Percentiles rank a stretch among this genome's conserved stretches.
phyloP scores from a whole-genome alignment of 2,329 filamentous ascomycete species.

The Colletotrichum navitas region DNA sequence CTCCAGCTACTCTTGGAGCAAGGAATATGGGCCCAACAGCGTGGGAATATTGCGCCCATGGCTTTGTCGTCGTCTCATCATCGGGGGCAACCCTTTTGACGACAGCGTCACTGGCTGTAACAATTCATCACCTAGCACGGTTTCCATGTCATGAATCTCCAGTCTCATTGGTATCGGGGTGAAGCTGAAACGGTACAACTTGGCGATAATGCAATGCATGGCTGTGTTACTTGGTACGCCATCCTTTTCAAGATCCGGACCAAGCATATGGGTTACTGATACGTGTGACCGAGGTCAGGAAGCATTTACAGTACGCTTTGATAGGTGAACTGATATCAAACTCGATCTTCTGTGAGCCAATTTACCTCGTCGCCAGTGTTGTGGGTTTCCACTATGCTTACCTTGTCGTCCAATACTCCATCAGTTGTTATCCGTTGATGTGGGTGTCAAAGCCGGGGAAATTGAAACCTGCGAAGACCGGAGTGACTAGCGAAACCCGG shows the following conservation, averaged over 20 bases:
- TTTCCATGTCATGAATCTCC: not conserved
- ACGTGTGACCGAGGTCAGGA: not conserved
- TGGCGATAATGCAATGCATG: not conserved
- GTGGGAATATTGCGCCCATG: not conserved
- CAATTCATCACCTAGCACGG: not conserved
- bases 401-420: not conserved
- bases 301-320: not conserved
- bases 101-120: not conserved
- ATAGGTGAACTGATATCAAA: not conserved
- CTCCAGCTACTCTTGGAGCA: not conserved
- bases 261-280: not conserved
- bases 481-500: not conserved
- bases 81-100: not conserved
- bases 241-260: not conserved
- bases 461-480: not conserved
- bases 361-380: not conserved
- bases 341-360: not conserved
- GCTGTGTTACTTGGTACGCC: too few species aligned
- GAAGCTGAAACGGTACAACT: too few species aligned
- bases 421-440: too few species aligned
- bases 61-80: constrained; percentile 1
- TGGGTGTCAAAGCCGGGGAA: not conserved
- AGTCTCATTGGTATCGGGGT: too few species aligned
- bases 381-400: not conserved
- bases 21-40: not conserved